These are phyloP conservation scores for Phytophthora sansomeana DNA, from an alignment of 352 stramenopile species.

Conservation along the genomic window DNA sequence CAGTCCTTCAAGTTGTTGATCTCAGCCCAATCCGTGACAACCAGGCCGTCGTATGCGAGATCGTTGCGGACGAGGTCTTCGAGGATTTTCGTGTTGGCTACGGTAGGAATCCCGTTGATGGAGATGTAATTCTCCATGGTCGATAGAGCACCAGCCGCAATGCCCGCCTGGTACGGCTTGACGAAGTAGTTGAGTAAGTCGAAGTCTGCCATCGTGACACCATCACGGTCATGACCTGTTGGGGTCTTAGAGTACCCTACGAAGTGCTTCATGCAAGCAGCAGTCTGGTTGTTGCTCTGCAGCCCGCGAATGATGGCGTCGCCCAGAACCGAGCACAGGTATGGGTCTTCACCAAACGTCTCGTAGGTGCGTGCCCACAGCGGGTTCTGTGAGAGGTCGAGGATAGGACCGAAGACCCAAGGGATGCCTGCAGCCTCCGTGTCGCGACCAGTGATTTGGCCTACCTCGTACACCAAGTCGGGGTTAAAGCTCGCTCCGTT, in stretches of 20 bases:
- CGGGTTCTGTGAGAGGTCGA: constrained; percentile 85
- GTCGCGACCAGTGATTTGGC: constrained; percentile 80
- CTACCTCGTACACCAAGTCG: constrained; percentile 71
- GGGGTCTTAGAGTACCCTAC: constrained; percentile 85
- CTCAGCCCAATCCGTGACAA: constrained; percentile 93
- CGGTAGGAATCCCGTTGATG: constrained; percentile 90
- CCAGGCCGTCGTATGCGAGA: constrained; percentile 81
- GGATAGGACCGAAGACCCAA: constrained; percentile 91
- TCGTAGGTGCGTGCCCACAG: constrained; percentile 92
- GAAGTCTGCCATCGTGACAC: constrained; percentile 71
- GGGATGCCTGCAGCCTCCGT: constrained; percentile 87
- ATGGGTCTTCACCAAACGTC: constrained; percentile 93
- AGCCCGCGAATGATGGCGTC: constrained; percentile 78
- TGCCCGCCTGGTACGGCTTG: constrained; percentile 74
- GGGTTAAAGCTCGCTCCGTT: constrained; percentile 90
- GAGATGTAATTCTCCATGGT: constrained; percentile 96
- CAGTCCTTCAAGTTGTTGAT: constrained; percentile 87
- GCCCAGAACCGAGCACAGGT: constrained; percentile 78
- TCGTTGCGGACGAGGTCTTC: constrained; percentile 81
- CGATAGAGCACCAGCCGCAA: constrained; percentile 76
- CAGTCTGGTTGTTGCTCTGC: constrained; percentile 70
- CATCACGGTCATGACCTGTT: constrained; percentile 83
- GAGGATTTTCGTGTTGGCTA: constrained; percentile 82
- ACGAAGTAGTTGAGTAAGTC: constrained; percentile 88
- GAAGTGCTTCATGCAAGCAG: constrained; percentile 91